phyloP scores from a whole-genome alignment of 805 yeast species.

The Hanseniaspora mollemarum region DNA sequence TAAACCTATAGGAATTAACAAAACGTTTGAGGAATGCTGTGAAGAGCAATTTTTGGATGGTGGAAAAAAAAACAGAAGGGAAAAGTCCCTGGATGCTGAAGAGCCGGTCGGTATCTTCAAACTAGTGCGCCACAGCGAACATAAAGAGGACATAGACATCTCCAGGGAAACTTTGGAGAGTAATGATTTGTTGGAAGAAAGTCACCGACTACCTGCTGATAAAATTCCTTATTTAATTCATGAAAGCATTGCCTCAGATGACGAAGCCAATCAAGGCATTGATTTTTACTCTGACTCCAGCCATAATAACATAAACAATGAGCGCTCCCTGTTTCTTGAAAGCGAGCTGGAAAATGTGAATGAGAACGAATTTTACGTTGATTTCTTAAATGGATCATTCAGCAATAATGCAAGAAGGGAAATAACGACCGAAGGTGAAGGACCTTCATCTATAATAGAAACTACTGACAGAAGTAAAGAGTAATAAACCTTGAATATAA shows the following conservation, averaged over 20 bases:
- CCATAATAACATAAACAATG: neutral
- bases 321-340: neutral
- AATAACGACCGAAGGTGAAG: neutral
- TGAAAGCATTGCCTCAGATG: neutral
- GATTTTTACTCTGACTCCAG: neutral
- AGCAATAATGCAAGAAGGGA: neutral
- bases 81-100: slow-evolving; percentile 25
- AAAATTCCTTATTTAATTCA: neutral
- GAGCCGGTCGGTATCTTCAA: slow-evolving; percentile 16
- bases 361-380: slow-evolving; percentile 23
- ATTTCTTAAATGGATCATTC: neutral
- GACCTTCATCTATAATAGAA: neutral
- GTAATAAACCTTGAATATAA: too few relatives aligned
- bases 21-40: slow-evolving; percentile 37
- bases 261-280: neutral
- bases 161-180: too few relatives aligned
- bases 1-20: slow-evolving; percentile 49
- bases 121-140: neutral
- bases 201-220: too few relatives aligned
- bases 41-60: slow-evolving; percentile 22
- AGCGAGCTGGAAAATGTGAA: slow-evolving; percentile 17
- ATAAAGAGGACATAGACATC: neutral
- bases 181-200: too few relatives aligned
- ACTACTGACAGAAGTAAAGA: neutral
- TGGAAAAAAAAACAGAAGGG: slow-evolving; percentile 18